phyloP scores from a whole-genome alignment of 306 rosid genomes.

The Cicer arietinum region DNA sequence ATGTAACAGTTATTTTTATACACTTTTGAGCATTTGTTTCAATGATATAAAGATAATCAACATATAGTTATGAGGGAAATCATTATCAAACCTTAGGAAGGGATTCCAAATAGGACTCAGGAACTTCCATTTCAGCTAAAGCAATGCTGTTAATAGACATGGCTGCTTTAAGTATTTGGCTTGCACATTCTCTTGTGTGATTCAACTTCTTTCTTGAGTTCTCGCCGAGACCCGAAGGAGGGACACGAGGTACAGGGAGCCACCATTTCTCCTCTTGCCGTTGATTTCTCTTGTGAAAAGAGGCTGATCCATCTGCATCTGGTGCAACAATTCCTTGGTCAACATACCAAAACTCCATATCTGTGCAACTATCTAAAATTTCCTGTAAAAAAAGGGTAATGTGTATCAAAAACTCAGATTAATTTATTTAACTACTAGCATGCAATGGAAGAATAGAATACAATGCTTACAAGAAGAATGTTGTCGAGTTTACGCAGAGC shows the following conservation, averaged over 20 bases:
- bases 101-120: constrained; percentile 80
- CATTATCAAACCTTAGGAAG: constrained; percentile 69
- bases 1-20: neutral
- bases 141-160: constrained; percentile 80
- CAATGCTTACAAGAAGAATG: constrained; percentile 83
- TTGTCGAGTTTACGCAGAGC: constrained; percentile 92
- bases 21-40: neutral
- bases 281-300: constrained; percentile 69
- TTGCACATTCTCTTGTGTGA: constrained; percentile 79
- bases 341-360: constrained; percentile 92
- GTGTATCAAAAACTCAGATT: constrained; percentile 12
- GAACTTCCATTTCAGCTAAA: constrained; percentile 87
- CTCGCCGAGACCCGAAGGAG: constrained; percentile 72
- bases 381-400: constrained; percentile 53
- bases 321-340: constrained; percentile 87
- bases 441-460: constrained; percentile 8
- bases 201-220: constrained; percentile 75
- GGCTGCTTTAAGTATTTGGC: constrained; percentile 81
- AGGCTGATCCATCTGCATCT: constrained; percentile 74
- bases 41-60: constrained; percentile 10
- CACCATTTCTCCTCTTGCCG: constrained; percentile 98
- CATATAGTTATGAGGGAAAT: constrained; percentile 3
- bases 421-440: constrained; percentile 6
- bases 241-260: constrained; percentile 94
- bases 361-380: constrained; percentile 69